A percentile compares a stretch with the other conserved stretches of the same genome.
Conservation (phyloP, 192 early-diverging fungal genomes). For the Mortierella claussenii region DNA sequence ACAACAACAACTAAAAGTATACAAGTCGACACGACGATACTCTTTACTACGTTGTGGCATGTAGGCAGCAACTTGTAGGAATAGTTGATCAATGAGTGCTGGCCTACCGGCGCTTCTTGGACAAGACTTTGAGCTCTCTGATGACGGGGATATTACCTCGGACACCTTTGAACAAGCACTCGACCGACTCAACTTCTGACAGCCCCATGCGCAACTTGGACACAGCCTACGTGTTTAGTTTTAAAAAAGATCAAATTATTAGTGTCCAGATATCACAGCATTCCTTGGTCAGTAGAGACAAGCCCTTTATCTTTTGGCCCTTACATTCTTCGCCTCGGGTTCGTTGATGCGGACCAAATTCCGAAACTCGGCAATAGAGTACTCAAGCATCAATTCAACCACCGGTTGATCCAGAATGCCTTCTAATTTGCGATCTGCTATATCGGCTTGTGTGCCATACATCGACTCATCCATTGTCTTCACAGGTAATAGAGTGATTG, state of each 20-base stretch:
- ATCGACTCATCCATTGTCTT: not conserved
- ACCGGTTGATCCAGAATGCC: conserved; percentile 30
- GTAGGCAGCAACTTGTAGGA: too few species aligned
- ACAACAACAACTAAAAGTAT: too few species aligned
- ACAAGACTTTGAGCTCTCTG: conserved; percentile 23
- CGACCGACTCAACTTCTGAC: conserved; percentile 23
- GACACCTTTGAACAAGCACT: conserved; percentile 28
- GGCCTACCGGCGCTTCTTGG: conserved; percentile 21
- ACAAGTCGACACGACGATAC: too few species aligned
- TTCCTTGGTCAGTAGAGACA: too few species aligned
- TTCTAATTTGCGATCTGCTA: conserved; percentile 9
- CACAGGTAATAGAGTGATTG: conserved; percentile 21
- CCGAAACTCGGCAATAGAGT: conserved; percentile 19
- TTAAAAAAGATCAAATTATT: too few species aligned
- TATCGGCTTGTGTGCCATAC: not conserved
- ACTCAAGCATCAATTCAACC: conserved; percentile 13
- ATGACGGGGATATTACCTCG: conserved; percentile 28
- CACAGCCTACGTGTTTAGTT: conserved; percentile 30
- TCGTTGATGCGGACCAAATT: conserved; percentile 24
- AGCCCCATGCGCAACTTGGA: conserved; percentile 3
- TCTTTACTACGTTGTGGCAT: too few species aligned
- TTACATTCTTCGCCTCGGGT: conserved; percentile 25
- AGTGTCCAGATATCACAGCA: too few species aligned
- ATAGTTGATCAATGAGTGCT: too few species aligned
- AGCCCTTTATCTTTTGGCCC: too few species aligned